Percentiles rank a stretch among this genome's conserved stretches.
Evolutionary conservation across 2,329 filamentous ascomycete species (phyloP).

Genomic region (Aspergillus neotritici): DNA sequence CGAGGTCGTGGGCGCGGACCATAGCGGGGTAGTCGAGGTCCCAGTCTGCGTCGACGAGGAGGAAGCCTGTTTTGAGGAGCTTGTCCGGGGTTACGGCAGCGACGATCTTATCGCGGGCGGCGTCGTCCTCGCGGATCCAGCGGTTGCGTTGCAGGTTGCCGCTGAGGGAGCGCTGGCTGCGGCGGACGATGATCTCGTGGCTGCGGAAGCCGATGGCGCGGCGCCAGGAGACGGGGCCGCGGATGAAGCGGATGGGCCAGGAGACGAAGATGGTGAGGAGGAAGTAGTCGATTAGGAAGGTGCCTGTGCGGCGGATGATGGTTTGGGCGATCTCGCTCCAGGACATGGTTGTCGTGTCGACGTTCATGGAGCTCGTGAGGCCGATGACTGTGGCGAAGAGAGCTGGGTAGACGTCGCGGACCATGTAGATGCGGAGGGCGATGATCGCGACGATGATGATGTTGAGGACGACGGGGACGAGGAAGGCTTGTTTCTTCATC

Average conservation of each 20-base stretch:
- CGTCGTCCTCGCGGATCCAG: slow-evolving; percentile 48
- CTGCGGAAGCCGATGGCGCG: slow-evolving; percentile 68
- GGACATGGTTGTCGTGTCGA: slow-evolving; percentile 53
- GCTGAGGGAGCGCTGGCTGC: slow-evolving; percentile 66
- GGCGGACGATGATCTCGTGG: slow-evolving; percentile 73
- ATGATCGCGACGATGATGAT: slow-evolving; percentile 60
- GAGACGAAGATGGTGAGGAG: slow-evolving; percentile 63
- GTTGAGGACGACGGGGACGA: slow-evolving; percentile 74
- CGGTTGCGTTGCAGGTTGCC: slow-evolving; percentile 47
- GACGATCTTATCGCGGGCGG: slow-evolving; percentile 53
- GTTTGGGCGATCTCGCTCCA: slow-evolving; percentile 54
- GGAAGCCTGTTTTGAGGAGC: slow-evolving; percentile 76
- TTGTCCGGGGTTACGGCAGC: slow-evolving; percentile 63
- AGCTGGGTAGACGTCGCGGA: slow-evolving; percentile 66
- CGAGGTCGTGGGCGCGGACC: slow-evolving; percentile 64
- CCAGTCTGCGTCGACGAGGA: slow-evolving; percentile 80
- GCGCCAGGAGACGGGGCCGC: slow-evolving; percentile 67
- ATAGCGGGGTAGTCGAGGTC: slow-evolving; percentile 82
- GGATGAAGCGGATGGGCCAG: slow-evolving; percentile 68
- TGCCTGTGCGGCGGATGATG: slow-evolving; percentile 55
- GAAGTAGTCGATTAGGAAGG: slow-evolving; percentile 68
- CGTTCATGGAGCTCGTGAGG: slow-evolving; percentile 59
- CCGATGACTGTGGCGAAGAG: slow-evolving; percentile 62
- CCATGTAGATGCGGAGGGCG: slow-evolving; percentile 61
- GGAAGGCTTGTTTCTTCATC: slow-evolving; percentile 78